Percentiles rank a stretch among this genome's conserved stretches.
Conservation (phyloP, 2,329 filamentous ascomycete genomes). For the Chrysoporthe cubensis region DNA sequence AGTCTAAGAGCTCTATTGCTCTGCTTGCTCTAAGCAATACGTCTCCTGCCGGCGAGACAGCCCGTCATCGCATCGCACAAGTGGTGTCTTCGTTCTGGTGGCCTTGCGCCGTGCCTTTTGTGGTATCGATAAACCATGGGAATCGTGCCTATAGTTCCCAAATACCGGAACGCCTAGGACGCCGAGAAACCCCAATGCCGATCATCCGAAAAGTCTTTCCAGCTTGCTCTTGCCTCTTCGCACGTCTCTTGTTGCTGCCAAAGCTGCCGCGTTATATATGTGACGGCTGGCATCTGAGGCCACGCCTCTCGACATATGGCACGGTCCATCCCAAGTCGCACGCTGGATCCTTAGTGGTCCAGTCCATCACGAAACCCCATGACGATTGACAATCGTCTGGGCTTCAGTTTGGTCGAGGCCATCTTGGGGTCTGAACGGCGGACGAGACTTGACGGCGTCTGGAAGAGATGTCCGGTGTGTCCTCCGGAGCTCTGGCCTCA, state of each 20-base stretch:
- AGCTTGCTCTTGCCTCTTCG: background rate
- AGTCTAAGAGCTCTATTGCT: background rate
- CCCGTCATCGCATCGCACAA: background rate
- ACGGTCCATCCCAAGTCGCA: background rate
- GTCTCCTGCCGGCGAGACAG: background rate
- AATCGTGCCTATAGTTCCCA: background rate
- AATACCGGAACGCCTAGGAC: background rate
- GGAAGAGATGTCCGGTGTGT: background rate
- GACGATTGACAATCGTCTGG: background rate
- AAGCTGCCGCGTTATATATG: no score
- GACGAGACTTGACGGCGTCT: background rate
- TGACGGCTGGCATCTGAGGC: background rate
- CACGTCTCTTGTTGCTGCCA: background rate
- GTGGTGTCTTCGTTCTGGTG: background rate
- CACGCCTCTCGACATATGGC: background rate
- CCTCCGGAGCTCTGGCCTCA: background rate
- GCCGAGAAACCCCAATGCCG: background rate
- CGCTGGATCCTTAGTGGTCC: background rate
- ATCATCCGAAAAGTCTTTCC: background rate
- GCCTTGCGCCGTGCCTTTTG: background rate
- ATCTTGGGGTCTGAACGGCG: background rate
- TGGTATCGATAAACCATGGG: constrained; percentile 4
- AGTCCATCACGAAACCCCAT: background rate
- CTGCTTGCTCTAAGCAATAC: background rate
- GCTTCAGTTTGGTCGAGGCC: background rate